Percentiles rank a stretch among this genome's conserved stretches.
Conservation (phyloP, 257 asterid species). For the Primulina tabacum region DNA sequence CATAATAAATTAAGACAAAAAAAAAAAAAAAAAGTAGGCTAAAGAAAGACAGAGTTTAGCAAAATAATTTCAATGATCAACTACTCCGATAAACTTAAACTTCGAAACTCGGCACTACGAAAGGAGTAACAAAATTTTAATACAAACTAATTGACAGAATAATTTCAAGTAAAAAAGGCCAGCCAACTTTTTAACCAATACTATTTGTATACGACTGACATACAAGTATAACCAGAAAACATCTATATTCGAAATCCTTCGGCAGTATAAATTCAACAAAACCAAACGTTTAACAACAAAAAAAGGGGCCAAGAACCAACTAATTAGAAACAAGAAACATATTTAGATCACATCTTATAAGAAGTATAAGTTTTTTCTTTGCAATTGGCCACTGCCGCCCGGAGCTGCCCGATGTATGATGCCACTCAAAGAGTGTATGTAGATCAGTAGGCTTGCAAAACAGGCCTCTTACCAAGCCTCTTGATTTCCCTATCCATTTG, state of each 20-base stretch:
- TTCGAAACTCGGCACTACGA: neutral
- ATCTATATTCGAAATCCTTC: neutral
- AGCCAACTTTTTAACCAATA: neutral
- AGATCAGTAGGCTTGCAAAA: conserved; percentile 61
- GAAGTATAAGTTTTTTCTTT: neutral
- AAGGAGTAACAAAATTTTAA: too few relatives aligned
- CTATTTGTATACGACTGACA: neutral
- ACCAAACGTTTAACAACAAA: neutral
- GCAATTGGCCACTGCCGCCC: neutral
- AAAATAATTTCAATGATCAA: neutral
- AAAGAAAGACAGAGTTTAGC: too few relatives aligned
- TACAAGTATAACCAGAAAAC: neutral
- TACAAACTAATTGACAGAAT: too few relatives aligned
- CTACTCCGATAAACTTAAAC: neutral
- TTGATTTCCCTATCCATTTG: conserved; percentile 92
- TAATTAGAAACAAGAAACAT: neutral
- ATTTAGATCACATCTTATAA: neutral
- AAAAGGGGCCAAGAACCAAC: neutral
- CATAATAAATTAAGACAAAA: too few relatives aligned
- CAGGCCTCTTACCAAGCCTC: conserved; percentile 97
- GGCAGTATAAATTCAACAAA: neutral
- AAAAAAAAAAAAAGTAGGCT: too few relatives aligned
- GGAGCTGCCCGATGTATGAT: neutral
- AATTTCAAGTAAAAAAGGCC: too few relatives aligned
- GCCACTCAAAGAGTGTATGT: neutral